Percentiles rank a stretch among this genome's conserved stretches.
phyloP scores from a whole-genome alignment of 352 stramenopile species.

The Pelagophyceae sp. region DNA sequence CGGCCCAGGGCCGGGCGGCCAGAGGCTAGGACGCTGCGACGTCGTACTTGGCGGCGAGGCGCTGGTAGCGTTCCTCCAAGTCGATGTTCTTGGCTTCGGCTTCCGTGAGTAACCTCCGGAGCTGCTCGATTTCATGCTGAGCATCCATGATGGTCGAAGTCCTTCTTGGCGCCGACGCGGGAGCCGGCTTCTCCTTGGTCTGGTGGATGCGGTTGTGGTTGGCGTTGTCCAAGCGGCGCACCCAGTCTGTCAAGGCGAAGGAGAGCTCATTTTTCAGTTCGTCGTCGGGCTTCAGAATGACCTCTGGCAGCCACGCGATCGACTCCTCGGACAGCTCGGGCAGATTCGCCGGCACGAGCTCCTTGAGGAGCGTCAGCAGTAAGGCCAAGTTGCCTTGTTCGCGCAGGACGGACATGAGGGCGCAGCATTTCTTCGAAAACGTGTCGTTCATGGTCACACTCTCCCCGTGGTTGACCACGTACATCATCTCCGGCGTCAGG shows the following conservation, averaged over 20 bases:
- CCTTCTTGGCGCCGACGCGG: neutral
- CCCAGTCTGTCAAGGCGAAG: neutral
- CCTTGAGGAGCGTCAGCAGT: neutral
- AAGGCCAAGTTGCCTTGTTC: neutral
- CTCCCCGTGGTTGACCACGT: conserved; percentile 47
- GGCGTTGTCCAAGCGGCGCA: conserved; percentile 16
- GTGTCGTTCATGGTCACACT: neutral
- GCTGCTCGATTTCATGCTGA: neutral
- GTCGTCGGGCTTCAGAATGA: neutral
- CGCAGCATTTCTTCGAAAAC: neutral
- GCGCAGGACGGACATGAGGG: neutral
- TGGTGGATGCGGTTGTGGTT: conserved; percentile 17
- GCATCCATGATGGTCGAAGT: neutral
- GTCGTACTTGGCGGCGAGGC: too few relatives aligned
- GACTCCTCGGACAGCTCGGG: conserved; percentile 3
- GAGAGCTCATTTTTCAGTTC: neutral
- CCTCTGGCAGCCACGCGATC: neutral
- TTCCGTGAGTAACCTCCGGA: neutral
- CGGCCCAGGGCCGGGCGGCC: too few relatives aligned
- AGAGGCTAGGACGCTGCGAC: too few relatives aligned
- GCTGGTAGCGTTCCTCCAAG: neutral
- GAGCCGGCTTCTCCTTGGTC: neutral
- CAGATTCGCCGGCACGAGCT: conserved; percentile 1
- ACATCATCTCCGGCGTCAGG: conserved; percentile 75
- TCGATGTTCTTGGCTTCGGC: neutral